Conservation (phyloP, 495 filamentous ascomycete genomes). For the Emericellopsis terricola region DNA sequence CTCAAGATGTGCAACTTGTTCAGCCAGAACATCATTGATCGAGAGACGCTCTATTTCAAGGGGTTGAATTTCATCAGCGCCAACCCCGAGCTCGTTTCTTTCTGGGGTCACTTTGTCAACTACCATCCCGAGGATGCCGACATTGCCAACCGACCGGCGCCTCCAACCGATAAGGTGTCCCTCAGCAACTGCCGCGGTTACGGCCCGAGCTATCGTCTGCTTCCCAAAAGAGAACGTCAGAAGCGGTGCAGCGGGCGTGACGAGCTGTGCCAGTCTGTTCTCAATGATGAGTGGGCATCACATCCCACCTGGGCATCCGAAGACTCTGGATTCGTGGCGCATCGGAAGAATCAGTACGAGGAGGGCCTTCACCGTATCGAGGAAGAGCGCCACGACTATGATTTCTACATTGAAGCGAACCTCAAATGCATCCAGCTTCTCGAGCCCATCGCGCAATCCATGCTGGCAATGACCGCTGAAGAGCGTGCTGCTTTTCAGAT, state of each 20-base stretch:
- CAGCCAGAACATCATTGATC: slow-evolving; percentile 76
- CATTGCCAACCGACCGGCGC: slow-evolving; percentile 60
- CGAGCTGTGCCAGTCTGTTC: slow-evolving; percentile 72
- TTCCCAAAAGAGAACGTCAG: slow-evolving; percentile 54
- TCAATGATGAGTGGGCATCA: slow-evolving; percentile 97
- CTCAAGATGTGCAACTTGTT: slow-evolving; percentile 90
- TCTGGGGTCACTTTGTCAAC: slow-evolving; percentile 63
- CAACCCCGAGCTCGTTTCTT: slow-evolving; percentile 71
- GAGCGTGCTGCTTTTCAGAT: slow-evolving; percentile 61
- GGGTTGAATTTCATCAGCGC: slow-evolving; percentile 73
- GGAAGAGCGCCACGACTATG: slow-evolving; percentile 96
- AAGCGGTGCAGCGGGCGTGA: slow-evolving; percentile 86
- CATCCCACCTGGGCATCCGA: slow-evolving; percentile 99
- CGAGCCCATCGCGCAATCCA: slow-evolving; percentile 80
- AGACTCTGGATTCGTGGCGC: slow-evolving; percentile 94
- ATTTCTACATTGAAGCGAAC: slow-evolving; percentile 92
- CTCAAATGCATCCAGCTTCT: slow-evolving; percentile 84
- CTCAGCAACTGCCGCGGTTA: slow-evolving; percentile 84
- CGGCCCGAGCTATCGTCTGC: slow-evolving; percentile 83
- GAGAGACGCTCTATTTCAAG: slow-evolving; percentile 59
- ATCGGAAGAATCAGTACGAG: slow-evolving; percentile 88
- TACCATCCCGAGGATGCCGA: slow-evolving; percentile 54
- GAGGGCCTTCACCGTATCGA: slow-evolving; percentile 90
- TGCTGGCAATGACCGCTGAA: slow-evolving; percentile 50
- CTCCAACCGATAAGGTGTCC: slow-evolving; percentile 57